Evolutionary conservation across 257 asterid genomes (phyloP).

Genomic region (Sherardia arvensis): DNA sequence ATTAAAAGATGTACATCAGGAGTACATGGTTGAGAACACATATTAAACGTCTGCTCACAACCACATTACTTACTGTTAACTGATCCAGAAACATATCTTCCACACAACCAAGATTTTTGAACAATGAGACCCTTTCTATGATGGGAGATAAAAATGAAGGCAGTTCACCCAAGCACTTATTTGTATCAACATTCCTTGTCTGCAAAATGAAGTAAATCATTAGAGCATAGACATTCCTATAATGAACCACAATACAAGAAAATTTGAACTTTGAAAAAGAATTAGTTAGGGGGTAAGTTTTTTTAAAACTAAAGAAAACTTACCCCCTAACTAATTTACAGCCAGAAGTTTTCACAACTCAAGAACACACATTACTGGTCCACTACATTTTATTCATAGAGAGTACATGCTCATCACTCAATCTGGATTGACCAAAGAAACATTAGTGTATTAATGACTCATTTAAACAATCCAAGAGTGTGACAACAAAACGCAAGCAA

Average conservation of each 20-base stretch:
- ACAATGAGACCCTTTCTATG: slow-evolving; percentile 44
- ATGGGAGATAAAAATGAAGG: slow-evolving; percentile 64
- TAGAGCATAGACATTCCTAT: not conserved
- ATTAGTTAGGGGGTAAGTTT: not conserved
- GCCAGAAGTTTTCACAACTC: not conserved
- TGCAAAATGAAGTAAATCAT: slow-evolving; percentile 22
- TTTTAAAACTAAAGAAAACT: not conserved
- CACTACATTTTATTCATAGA: not conserved
- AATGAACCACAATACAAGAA: not conserved
- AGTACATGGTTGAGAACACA: not conserved
- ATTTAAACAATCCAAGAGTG: not conserved
- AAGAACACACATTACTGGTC: not conserved
- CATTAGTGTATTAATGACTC: not conserved
- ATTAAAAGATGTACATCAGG: not conserved
- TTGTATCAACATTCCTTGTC: slow-evolving; percentile 85
- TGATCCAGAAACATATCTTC: slow-evolving; percentile 51
- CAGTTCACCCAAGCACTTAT: slow-evolving; percentile 69
- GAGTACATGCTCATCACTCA: not conserved
- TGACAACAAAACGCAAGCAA: not conserved
- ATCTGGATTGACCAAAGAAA: not conserved
- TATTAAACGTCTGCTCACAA: too few species aligned
- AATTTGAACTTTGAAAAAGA: not conserved
- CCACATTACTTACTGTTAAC: slow-evolving; percentile 53
- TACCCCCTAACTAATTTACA: too few species aligned
- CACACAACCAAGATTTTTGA: slow-evolving; percentile 34